These are phyloP conservation scores for Sarocladium oryzae DNA, from an alignment of 2,329 filamentous ascomycete genomes.

Conservation along the genomic window DNA sequence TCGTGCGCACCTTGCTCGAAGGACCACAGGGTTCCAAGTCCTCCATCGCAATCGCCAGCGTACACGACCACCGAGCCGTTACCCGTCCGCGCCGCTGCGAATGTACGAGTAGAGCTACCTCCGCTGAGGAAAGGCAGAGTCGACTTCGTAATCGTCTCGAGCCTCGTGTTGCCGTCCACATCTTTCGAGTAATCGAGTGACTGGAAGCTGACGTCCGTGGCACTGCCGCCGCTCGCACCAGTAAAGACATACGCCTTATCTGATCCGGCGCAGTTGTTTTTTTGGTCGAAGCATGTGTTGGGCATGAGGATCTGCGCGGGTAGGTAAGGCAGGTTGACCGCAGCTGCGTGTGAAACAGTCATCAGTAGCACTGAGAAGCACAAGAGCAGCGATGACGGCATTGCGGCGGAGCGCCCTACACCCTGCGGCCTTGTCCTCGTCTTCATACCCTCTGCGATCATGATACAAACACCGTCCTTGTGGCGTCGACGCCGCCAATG, in stretches of 20 bases:
- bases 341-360: conserved; percentile 16
- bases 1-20: conserved; percentile 45
- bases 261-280: conserved; percentile 24
- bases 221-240: conserved; percentile 27
- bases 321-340: conserved; percentile 62
- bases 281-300: conserved; percentile 34
- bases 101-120: conserved; percentile 45
- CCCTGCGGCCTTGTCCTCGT: neutral
- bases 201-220: conserved; percentile 44
- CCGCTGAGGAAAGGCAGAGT: conserved; percentile 56
- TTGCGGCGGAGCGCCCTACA: neutral
- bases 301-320: conserved; percentile 66
- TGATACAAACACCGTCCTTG: conserved; percentile 1
- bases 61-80: conserved; percentile 68
- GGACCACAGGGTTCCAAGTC: conserved; percentile 56
- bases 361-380: neutral
- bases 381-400: conserved; percentile 1
- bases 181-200: conserved; percentile 58
- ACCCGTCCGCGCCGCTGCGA: conserved; percentile 60
- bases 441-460: neutral
- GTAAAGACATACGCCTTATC: conserved; percentile 58
- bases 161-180: conserved; percentile 39
- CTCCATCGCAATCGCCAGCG: conserved; percentile 61
- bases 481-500: conserved; percentile 1
- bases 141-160: conserved; percentile 43